Evolutionary conservation across 1,284 basidiomycete genomes (phyloP), one percentile per base, ranked within the genome.

Genomic region (Porodaedalea pini): DNA sequence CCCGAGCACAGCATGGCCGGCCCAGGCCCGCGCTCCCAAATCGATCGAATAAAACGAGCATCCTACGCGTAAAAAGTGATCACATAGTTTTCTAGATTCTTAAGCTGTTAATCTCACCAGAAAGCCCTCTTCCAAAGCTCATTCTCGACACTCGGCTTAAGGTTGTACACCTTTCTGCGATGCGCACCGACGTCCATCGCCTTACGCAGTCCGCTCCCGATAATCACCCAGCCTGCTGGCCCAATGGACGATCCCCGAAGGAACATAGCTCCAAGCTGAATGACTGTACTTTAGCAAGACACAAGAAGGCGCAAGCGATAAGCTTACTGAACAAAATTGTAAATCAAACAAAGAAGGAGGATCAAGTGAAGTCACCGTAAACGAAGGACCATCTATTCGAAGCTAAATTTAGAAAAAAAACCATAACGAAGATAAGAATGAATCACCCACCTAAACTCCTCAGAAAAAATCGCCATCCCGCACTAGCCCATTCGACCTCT

Each of bases 1-100:
- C 88, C 32, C 82, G 81, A 32, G 88, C 73, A 32, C 81, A 80
- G 56, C 85, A 83, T 4, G 88, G 79, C 36, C 92, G 76, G 10
- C 92, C 93, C 27, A 92, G 75, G 27, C 75, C 73, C 17, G 83
- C 80, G 59, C 85, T 86, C 17, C 77, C 78, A 36, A 86, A 70
- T 27, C 87, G 80, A 62, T 90, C 88, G 53, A 83, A 77, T 2
- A 78, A 73, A 17, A 86, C 76, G 6, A 76, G 65, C 58, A 68
- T 53, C 57, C 57, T 58, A 27, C 3, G 25, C 11, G 25, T 13
- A 13, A 41, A 17, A 27, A 43, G 21, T 10, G 15, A 10, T n/a
- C 4, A 6, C 23, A 23, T 5, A 6, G 25, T 15, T 8, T 7
- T 5, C 27, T 31, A 8, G 25, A 6, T 48, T 21, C 8, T 15